Conservation (phyloP, 73 alveolate genomes). For the Paraurostyla sp. region DNA sequence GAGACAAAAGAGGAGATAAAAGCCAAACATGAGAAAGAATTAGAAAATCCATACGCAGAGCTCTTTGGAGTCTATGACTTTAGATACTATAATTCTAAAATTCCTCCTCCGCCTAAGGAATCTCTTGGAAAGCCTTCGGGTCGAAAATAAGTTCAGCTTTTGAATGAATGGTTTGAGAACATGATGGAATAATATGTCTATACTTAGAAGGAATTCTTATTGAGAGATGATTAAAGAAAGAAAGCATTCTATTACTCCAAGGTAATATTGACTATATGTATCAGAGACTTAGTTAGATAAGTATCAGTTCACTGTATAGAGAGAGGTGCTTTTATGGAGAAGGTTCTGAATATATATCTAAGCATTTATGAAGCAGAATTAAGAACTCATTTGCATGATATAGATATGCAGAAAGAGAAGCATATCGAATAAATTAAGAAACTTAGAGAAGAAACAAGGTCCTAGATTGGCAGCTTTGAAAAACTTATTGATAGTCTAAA, state of each 20-base stretch:
- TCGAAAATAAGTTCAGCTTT: constrained; percentile 56
- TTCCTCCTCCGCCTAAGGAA: constrained; percentile 46
- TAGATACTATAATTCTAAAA: constrained; percentile 10
- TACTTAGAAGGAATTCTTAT: constrained; percentile 15
- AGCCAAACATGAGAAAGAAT: constrained; percentile 3
- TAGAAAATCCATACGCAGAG: constrained; percentile 24
- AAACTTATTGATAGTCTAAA: constrained; percentile 15
- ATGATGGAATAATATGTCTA: constrained; percentile 65
- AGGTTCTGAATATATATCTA: constrained; percentile 65
- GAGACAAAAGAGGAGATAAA: background rate
- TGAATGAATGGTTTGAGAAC: constrained; percentile 64
- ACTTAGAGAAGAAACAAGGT: constrained; percentile 58
- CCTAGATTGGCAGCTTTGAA: background rate
- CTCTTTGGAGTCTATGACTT: constrained; percentile 36
- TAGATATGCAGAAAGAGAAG: constrained; percentile 57
- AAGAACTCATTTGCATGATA: constrained; percentile 59
- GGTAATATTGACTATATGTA: constrained; percentile 62
- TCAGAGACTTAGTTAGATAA: constrained; percentile 65
- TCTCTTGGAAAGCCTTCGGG: constrained; percentile 70
- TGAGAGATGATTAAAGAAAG: constrained; percentile 55
- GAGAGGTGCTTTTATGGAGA: constrained; percentile 72
- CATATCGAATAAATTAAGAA: constrained; percentile 52
- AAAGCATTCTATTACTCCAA: constrained; percentile 66
- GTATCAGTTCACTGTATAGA: constrained; percentile 76
- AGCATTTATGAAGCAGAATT: constrained; percentile 66